Evolutionary conservation across 129 eudicot species (phyloP), one percentile per base, ranked within the genome.

Genomic region (Cynara cardunculus): DNA sequence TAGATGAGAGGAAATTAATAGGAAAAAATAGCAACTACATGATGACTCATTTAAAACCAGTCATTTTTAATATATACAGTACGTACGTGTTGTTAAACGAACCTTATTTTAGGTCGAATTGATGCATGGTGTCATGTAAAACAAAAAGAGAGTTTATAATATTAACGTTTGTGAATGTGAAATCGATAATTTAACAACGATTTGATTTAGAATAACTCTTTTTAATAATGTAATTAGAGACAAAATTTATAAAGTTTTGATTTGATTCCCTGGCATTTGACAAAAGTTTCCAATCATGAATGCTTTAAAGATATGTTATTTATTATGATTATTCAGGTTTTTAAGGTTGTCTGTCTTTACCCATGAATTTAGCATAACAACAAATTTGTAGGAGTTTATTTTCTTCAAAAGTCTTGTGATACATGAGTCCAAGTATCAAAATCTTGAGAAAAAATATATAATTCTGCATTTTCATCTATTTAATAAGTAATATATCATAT

Each of bases 391-490:
- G 71, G 77, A 79, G 83, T 79, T 79, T 56, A 31, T 79, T 31
- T 69, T 71, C 71, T 53, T 79, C 24, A 7, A 79, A 79, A 71
- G 56, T 79, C 83, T 79, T 71, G 59, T 22, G n/a, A 28, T 53
- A 79, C 83, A 71, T 56, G 71, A 53, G 83, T 79, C 83, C 83
- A 79, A 70, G 69, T 71, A 79, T 70, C 77, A 49, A 70, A 69
- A 79, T 79, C 83, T 78, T 46, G 5, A 46, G 10, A 68, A 28
- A 18, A 32, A 2, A 32, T 3, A 5, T 5, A 3, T 32, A 32
- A 2, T 2, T 32, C 5, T 32, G 37, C 6, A 5, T 37, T 7
- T 7, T 37, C 46, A 37, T 37, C 46, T 7, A 10, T 37, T 37
- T 37, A 37, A 0, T 37, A 10, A 34, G 8, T 37, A 37, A 37